Percentiles rank a stretch among this genome's conserved stretches.
Evolutionary conservation across 106 monocot species (phyloP).

Genomic region (Allium cepa): DNA sequence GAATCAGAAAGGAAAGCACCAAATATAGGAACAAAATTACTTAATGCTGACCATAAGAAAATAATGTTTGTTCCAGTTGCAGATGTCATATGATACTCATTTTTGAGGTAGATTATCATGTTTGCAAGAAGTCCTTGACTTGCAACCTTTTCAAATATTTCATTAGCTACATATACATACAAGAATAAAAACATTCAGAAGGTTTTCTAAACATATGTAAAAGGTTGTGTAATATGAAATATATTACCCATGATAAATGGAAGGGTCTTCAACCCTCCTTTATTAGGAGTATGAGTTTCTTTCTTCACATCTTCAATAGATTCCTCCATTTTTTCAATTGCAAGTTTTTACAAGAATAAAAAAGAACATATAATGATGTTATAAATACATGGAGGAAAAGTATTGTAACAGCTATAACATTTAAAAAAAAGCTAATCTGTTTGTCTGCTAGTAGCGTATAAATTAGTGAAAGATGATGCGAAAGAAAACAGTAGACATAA

Average conservation of each 20-base stretch:
- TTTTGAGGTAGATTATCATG: slow-evolving; percentile 40
- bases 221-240: background rate
- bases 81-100: slow-evolving; percentile 25
- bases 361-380: too few relatives aligned
- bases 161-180: slow-evolving; percentile 25
- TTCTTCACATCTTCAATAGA: background rate
- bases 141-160: slow-evolving; percentile 41
- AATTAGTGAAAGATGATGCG: too few relatives aligned
- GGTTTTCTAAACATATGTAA: background rate
- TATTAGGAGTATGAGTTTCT: background rate
- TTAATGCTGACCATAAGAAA: slow-evolving; percentile 23
- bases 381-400: too few relatives aligned
- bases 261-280: slow-evolving; percentile 8
- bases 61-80: slow-evolving; percentile 22
- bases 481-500: too few relatives aligned
- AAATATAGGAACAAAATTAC: slow-evolving; percentile 27
- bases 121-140: slow-evolving; percentile 32
- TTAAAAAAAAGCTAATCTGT: too few relatives aligned
- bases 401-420: too few relatives aligned
- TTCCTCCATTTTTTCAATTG: slow-evolving; percentile 20
- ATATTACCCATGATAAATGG: slow-evolving; percentile 13
- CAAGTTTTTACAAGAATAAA: slow-evolving; percentile 16
- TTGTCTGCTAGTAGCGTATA: too few relatives aligned
- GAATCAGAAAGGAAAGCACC: slow-evolving; percentile 38
- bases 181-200: slow-evolving; percentile 1